Base-by-base conservation (phyloP, 306 rosid genomes). In the Vigna unguiculata region DNA sequence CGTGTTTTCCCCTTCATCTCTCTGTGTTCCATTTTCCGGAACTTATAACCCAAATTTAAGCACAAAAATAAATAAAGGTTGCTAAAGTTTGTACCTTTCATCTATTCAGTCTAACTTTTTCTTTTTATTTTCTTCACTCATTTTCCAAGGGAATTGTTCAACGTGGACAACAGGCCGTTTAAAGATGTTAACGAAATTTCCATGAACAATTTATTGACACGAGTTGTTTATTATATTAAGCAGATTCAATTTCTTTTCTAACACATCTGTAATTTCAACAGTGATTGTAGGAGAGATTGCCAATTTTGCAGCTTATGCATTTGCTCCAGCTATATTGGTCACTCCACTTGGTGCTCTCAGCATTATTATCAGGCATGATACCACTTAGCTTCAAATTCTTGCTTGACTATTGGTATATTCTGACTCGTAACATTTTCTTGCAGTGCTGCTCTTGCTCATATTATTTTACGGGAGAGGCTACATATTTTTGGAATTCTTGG, bases 341-440 rank as follows among this genome's bases (percentile, higher is more conserved):
- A 96, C 99, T 59, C 99, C 99, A 66, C 98, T 96, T 81, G 99
- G 99, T 68, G 99, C 99, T 80, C 93, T 96, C 82, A 96, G 99
- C 91, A 92, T 96, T 49, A 96, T 96, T 85, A 96, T 96, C 89
- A 96, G 99, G 99, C 82, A 92, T 72, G 93, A 74, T 74, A 64
- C 30, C 60, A 41, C 15, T 72, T 46, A 75, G 48, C 60, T 62
- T 34, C 76, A 49, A 59, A 72, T 43, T 62, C 69, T 15, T 67
- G 61, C 68, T 82, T 46, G 66, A 59, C 36, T 81, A 54, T 77
- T 58, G 49, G 46, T 61, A 76, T 66, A 65, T 87, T 74, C 86
- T 96, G 81, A 92, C 82, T 49, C 46, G 5, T 38, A 72, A 51
- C 78, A 25, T 68, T 85, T 36, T 77, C 69, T 81, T 89, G 93